These are phyloP conservation scores for Geotrichum restrictum DNA, from an alignment of 1,139 yeast genomes.

Conservation along the genomic window DNA sequence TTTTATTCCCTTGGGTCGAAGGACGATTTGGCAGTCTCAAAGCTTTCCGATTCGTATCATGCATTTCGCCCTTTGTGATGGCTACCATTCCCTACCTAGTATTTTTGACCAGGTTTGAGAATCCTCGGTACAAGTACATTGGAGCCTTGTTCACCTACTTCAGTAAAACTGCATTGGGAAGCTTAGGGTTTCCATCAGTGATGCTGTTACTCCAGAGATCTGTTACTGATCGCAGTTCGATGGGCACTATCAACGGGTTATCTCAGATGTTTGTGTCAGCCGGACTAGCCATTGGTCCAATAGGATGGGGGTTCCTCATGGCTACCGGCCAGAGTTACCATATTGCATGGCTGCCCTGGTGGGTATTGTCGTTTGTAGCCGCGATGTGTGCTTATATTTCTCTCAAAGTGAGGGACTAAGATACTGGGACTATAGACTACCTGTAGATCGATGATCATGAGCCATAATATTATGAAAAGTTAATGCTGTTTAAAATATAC, in stretches of 20 bases:
- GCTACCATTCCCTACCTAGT: constrained; percentile 49
- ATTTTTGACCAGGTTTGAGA: constrained; percentile 39
- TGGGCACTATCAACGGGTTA: constrained; percentile 38
- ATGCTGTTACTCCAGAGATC: constrained; percentile 36
- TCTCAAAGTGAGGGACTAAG: not conserved
- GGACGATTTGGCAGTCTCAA: constrained; percentile 47
- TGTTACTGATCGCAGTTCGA: constrained; percentile 31
- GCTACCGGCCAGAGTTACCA: constrained; percentile 45
- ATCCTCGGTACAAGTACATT: not conserved
- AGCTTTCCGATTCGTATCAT: constrained; percentile 46
- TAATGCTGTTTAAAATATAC: no score
- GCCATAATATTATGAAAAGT: no score
- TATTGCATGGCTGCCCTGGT: constrained; percentile 53
- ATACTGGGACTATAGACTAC: no score
- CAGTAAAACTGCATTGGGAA: constrained; percentile 25
- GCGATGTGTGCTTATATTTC: not conserved
- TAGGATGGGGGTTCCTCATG: constrained; percentile 56
- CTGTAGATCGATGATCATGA: no score
- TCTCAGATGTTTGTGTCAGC: constrained; percentile 45
- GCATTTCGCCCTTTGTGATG: constrained; percentile 48
- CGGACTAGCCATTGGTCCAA: constrained; percentile 58
- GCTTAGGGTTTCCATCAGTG: constrained; percentile 33
- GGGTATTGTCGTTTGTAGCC: constrained; percentile 26
- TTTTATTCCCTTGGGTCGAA: constrained; percentile 56
- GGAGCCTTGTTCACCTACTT: constrained; percentile 20